phyloP scores from a whole-genome alignment of 257 asterid species.

The Anisodus tanguticus region DNA sequence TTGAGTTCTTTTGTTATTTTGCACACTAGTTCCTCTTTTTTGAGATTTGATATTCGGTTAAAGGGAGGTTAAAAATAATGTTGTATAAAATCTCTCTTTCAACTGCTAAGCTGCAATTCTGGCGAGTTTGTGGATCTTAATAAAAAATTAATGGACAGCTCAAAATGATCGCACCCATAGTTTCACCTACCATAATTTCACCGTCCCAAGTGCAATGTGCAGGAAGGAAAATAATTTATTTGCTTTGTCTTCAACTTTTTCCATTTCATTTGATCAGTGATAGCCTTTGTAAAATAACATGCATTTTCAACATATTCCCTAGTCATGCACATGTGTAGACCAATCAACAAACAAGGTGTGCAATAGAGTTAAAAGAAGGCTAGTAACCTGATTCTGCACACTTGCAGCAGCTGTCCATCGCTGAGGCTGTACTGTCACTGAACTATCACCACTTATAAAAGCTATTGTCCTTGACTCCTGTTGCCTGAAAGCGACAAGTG shows the following conservation, averaged over 20 bases:
- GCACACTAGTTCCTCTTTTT: neutral
- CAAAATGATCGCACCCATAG: neutral
- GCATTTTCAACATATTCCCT: neutral
- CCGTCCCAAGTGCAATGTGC: neutral
- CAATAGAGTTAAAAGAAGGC: neutral
- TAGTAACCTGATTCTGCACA: constrained; percentile 72
- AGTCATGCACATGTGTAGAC: neutral
- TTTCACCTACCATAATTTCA: neutral
- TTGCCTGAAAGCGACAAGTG: constrained; percentile 44
- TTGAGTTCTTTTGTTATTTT: neutral
- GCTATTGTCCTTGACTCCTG: constrained; percentile 70
- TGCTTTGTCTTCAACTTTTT: neutral
- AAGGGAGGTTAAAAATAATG: neutral
- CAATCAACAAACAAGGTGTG: constrained; percentile 17
- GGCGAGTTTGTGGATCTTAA: neutral
- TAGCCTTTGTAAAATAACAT: neutral
- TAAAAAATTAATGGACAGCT: neutral
- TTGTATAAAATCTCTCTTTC: neutral
- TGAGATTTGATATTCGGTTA: neutral
- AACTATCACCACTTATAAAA: constrained; percentile 66
- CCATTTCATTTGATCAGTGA: neutral
- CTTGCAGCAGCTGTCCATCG: constrained; percentile 71
- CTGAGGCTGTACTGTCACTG: constrained; percentile 53
- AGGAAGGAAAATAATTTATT: neutral
- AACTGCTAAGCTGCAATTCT: constrained; percentile 14